phyloP scores from a whole-genome alignment of 1,139 yeast species.

The Geotrichum europaeum region DNA sequence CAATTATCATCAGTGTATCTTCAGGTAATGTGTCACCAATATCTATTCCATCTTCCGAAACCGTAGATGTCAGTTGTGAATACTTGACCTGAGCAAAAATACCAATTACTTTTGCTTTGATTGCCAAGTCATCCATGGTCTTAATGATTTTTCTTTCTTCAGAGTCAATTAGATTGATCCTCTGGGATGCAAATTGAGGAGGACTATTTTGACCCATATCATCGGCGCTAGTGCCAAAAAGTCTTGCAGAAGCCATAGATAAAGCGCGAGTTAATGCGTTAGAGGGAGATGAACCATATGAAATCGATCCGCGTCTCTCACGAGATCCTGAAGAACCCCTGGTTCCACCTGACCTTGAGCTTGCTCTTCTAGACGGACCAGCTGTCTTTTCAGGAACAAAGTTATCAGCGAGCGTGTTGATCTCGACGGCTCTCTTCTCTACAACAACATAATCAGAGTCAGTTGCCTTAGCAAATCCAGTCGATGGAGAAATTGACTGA shows the following conservation, averaged over 20 bases:
- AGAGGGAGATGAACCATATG: slow-evolving; percentile 64
- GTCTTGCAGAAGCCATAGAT: slow-evolving; percentile 78
- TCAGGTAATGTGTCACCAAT: slow-evolving; percentile 2
- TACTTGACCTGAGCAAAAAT: slow-evolving; percentile 89
- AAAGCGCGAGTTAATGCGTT: slow-evolving; percentile 84
- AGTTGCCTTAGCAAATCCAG: slow-evolving; percentile 1
- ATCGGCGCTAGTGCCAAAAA: slow-evolving; percentile 55
- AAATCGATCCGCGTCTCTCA: slow-evolving; percentile 29
- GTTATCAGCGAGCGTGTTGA: slow-evolving; percentile 91
- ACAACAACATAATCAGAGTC: slow-evolving; percentile 82
- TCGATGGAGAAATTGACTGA: background rate
- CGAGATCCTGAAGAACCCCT: background rate
- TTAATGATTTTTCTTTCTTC: slow-evolving; percentile 39
- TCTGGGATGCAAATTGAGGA: slow-evolving; percentile 14
- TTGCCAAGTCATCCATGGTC: slow-evolving; percentile 68
- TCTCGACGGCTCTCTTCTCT: slow-evolving; percentile 90
- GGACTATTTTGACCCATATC: slow-evolving; percentile 19
- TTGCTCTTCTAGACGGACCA: background rate
- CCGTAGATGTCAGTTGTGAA: slow-evolving; percentile 63
- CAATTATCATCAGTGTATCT: slow-evolving; percentile 51
- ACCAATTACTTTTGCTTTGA: slow-evolving; percentile 84
- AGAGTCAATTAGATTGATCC: slow-evolving; percentile 23
- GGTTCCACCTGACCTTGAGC: slow-evolving; percentile 8
- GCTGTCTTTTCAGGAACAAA: slow-evolving; percentile 37
- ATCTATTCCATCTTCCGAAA: slow-evolving; percentile 25